These are phyloP conservation scores for Hypoxylon perforatum DNA, from an alignment of 495 filamentous ascomycete genomes.

Conservation along the genomic window DNA sequence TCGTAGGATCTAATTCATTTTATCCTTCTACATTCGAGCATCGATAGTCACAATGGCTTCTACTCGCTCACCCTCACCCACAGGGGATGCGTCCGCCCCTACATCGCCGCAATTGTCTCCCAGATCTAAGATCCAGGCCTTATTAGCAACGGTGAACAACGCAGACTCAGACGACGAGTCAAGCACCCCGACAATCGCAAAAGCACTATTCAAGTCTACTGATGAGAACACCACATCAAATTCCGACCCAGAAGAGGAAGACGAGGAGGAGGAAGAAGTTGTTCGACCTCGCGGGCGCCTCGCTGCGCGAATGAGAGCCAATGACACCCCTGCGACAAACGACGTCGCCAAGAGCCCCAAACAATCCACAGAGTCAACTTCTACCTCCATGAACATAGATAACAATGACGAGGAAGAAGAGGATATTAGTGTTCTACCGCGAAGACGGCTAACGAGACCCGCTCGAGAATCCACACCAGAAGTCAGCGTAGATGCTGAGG, in stretches of 20 bases:
- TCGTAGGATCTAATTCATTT: slow-evolving; percentile 4
- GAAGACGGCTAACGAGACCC: slow-evolving; percentile 43
- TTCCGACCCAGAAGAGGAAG: slow-evolving; percentile 41
- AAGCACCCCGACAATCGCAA: slow-evolving; percentile 21
- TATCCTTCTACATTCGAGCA: slow-evolving; percentile 20
- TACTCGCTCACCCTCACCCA: slow-evolving; percentile 51
- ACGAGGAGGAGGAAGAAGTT: slow-evolving; percentile 63
- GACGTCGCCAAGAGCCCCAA: background rate
- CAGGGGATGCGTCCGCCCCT: slow-evolving; percentile 37
- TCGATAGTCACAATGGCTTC: slow-evolving; percentile 55
- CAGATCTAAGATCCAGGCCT: slow-evolving; percentile 73
- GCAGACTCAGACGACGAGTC: slow-evolving; percentile 64
- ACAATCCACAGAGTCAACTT: slow-evolving; percentile 24
- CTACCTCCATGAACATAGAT: slow-evolving; percentile 16
- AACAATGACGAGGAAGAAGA: slow-evolving; percentile 47
- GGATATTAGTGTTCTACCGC: slow-evolving; percentile 42
- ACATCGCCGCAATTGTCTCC: slow-evolving; percentile 66
- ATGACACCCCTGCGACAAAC: slow-evolving; percentile 29
- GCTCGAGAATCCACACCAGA: slow-evolving; percentile 52
- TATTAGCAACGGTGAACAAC: slow-evolving; percentile 72
- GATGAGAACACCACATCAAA: slow-evolving; percentile 26
- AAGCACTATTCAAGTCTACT: slow-evolving; percentile 24
- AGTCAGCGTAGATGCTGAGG: slow-evolving; percentile 15
- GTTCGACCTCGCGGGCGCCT: slow-evolving; percentile 75
- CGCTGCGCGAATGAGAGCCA: slow-evolving; percentile 72